Percentiles rank a stretch among this genome's conserved stretches.
Conservation (phyloP, 2,329 filamentous ascomycete genomes). For the Cadophora malorum region DNA sequence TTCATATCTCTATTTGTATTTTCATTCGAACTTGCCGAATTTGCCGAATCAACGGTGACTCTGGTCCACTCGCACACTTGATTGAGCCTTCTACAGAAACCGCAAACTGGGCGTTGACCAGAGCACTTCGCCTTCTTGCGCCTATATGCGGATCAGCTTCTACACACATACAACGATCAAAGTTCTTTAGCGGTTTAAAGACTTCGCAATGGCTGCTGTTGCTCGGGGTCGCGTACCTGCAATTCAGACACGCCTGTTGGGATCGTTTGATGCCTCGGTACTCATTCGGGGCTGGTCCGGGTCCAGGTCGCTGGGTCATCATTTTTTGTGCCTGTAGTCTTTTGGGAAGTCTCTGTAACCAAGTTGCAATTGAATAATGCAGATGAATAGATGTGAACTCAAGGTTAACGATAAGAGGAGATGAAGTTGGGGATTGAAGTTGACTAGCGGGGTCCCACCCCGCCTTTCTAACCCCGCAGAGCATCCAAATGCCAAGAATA, state of each 20-base stretch:
- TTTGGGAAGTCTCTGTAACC: too few species aligned
- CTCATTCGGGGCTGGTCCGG: not conserved
- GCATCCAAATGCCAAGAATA: not conserved
- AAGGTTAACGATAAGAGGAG: not conserved
- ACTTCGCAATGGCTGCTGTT: not conserved
- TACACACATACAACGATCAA: not conserved
- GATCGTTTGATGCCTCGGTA: not conserved
- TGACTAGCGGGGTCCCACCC: not conserved
- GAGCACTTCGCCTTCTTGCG: constrained; percentile 26
- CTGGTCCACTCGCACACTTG: constrained; percentile 20
- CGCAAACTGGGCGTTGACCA: constrained; percentile 27
- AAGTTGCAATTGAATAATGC: not conserved
- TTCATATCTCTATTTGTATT: not conserved
- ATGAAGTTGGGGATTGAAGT: not conserved
- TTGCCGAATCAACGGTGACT: not conserved
- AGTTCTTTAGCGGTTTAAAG: not conserved
- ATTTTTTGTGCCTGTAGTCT: not conserved
- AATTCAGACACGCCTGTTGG: not conserved
- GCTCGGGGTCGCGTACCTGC: not conserved
- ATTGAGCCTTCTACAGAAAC: constrained; percentile 21
- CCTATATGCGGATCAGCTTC: not conserved
- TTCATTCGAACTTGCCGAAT: not conserved
- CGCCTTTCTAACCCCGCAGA: not conserved
- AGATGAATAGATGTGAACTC: not conserved
- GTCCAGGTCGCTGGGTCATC: not conserved